Base-by-base conservation (phyloP, 495 filamentous ascomycete genomes). In the Xylaria longipes region DNA sequence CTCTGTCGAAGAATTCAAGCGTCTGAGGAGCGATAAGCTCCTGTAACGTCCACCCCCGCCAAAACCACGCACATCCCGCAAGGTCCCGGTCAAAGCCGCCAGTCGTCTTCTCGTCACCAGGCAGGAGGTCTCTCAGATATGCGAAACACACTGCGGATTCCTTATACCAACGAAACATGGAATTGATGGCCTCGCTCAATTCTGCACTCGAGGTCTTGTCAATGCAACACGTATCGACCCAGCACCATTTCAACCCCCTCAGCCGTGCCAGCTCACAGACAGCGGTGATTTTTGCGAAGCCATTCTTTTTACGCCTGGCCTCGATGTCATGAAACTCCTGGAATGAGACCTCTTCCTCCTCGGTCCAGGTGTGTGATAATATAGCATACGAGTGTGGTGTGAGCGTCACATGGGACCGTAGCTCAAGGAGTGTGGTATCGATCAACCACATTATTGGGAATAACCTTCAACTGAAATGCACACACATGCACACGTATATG, bases 171-270 rank as follows among this genome's bases (percentile, higher is more conserved):
- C 61, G 39, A 22, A 70, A 77, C 57, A 60, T 60, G 0, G 57
- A 60, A 4, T 60, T 60, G 14, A 60, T 60, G 57, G 57, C 57
- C 33, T 73, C 72, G 74, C 61, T 65, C 57, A 50, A 72, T 75
- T 66, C 74, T 52, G 22, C 72, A 66, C 46, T 77, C 70, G 43
- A 52, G 35, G n/a, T 74, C 41, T 61, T 77, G 72, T 29, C 65
- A 50, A 41, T 67, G 61, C 31, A 77, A 60, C 69, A 74, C 8
- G 72, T 77, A 63, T 77, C 75, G 25, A 77, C 63, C 75, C 75
- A 77, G 39, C 56, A 41, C 35, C 35, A 68, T 15, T 68, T 29
- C 54, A 68, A 29, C 43, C 45, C 65, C 60, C 60, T 63, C 12
- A 41, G 60, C 37, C 60, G 60, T 27, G 60, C 60, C 20, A 63